Conservation (phyloP, 345 rosid genomes). For the Murraya koenigii region DNA sequence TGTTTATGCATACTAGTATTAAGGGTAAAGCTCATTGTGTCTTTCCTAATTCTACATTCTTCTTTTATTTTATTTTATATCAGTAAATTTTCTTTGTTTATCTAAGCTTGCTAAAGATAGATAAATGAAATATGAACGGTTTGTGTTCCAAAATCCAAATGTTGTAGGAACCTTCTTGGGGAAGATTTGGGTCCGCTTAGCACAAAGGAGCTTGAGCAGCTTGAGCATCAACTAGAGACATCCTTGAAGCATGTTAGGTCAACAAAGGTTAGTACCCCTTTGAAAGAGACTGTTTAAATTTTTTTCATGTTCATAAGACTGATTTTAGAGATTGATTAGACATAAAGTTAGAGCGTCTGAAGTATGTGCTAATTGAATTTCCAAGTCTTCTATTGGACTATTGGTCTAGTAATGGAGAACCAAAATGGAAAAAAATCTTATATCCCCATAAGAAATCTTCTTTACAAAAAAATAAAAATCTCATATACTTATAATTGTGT, state of each 20-base stretch:
- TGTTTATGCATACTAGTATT: background rate
- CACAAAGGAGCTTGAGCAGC: conserved; percentile 71
- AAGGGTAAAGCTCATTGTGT: no score
- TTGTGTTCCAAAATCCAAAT: background rate
- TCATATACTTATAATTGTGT: no score
- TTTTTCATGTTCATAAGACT: background rate
- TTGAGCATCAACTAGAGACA: conserved; percentile 68
- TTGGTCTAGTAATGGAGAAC: background rate
- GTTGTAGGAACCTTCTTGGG: conserved; percentile 76
- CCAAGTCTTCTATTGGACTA: background rate
- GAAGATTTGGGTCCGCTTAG: conserved; percentile 65
- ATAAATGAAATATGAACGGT: no score
- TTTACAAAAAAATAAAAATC: no score
- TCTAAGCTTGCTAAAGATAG: no score
- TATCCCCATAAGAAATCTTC: no score
- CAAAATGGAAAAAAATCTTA: no score
- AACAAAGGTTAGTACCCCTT: conserved; percentile 48
- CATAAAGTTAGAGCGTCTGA: no score
- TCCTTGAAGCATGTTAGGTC: conserved; percentile 77
- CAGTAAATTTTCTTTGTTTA: no score
- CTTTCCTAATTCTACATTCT: no score
- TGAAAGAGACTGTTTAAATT: no score
- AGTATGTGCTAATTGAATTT: background rate
- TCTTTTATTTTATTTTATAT: no score
- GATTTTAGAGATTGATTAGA: background rate